phyloP scores from a whole-genome alignment of 805 yeast species.

The Wickerhamiella vanderwaltii region DNA sequence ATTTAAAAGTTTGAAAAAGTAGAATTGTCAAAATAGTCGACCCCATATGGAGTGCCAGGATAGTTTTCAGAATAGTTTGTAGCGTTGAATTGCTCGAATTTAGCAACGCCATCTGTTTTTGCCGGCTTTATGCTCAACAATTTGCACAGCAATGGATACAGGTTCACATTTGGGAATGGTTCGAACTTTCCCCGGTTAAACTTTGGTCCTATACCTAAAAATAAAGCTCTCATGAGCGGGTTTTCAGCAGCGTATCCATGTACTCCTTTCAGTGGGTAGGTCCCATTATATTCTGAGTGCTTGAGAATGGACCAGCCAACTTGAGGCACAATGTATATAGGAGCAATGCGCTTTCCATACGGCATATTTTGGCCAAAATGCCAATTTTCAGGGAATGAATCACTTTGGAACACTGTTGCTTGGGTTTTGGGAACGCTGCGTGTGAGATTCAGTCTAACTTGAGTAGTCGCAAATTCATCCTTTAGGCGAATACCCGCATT shows the following conservation, averaged over 20 bases:
- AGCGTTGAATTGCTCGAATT: conserved; percentile 17
- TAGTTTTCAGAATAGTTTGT: conserved; percentile 24
- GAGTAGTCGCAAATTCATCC: conserved; percentile 30
- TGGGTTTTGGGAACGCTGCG: conserved; percentile 12
- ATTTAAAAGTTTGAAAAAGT: conserved; percentile 19
- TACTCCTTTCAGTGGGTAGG: conserved; percentile 58
- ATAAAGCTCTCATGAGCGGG: conserved; percentile 70
- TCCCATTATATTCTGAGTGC: conserved; percentile 38
- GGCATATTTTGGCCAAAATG: conserved; percentile 28
- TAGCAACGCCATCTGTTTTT: conserved; percentile 43
- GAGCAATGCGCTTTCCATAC: conserved; percentile 59
- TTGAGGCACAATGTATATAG: conserved; percentile 73
- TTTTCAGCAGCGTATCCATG: conserved; percentile 78
- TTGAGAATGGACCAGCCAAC: conserved; percentile 71
- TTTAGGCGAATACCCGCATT: conserved; percentile 60
- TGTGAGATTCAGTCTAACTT: conserved; percentile 24
- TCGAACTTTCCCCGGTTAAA: conserved; percentile 36
- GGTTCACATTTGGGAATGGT: conserved; percentile 63
- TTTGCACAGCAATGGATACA: conserved; percentile 66
- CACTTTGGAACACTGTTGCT: conserved; percentile 36
- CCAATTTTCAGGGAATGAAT: conserved; percentile 43
- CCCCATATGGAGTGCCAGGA: conserved; percentile 26
- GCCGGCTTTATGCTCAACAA: conserved; percentile 42
- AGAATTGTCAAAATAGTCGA: conserved; percentile 22
- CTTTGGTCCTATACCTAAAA: conserved; percentile 71